Percentiles rank a stretch among this genome's conserved stretches.
phyloP scores from a whole-genome alignment of 1,284 basidiomycete species.

The Phenoliferia sp. region DNA sequence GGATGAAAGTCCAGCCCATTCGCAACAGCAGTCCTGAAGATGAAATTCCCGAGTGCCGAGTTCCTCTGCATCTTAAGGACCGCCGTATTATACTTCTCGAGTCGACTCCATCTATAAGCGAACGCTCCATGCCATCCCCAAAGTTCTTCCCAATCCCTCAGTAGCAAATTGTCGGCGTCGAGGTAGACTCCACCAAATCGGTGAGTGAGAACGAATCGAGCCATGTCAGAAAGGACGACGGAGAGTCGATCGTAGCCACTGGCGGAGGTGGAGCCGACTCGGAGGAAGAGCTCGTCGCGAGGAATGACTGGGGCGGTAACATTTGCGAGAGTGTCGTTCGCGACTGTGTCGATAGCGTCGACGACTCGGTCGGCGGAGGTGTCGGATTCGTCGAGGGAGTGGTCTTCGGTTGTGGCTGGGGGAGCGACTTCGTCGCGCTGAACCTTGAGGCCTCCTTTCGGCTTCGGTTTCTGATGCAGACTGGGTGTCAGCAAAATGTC shows the following conservation, averaged over 20 bases:
- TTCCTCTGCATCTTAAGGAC: slow-evolving; percentile 76
- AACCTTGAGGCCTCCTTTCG: neutral
- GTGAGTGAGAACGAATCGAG: slow-evolving; percentile 76
- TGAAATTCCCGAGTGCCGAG: slow-evolving; percentile 71
- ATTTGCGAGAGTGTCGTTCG: slow-evolving; percentile 12
- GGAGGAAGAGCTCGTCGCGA: slow-evolving; percentile 47
- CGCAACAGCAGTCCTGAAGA: slow-evolving; percentile 77
- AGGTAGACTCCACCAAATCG: slow-evolving; percentile 81
- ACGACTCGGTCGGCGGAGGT: slow-evolving; percentile 9
- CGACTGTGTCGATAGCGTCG: slow-evolving; percentile 20
- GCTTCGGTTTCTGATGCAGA: neutral
- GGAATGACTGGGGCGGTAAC: slow-evolving; percentile 12
- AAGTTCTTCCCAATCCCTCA: slow-evolving; percentile 87
- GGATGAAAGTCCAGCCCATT: slow-evolving; percentile 83
- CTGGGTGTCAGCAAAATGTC: too few relatives aligned
- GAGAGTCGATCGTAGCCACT: slow-evolving; percentile 68
- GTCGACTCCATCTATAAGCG: slow-evolving; percentile 76
- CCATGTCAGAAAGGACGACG: slow-evolving; percentile 81
- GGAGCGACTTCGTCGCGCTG: neutral
- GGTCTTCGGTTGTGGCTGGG: neutral
- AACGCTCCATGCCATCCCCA: slow-evolving; percentile 85
- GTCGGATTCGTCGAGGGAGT: neutral
- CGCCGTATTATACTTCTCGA: slow-evolving; percentile 79
- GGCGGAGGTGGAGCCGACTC: slow-evolving; percentile 66
- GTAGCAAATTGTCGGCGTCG: slow-evolving; percentile 77